Base-by-base conservation (phyloP, 805 yeast genomes). In the Metschnikowia rubicola region DNA sequence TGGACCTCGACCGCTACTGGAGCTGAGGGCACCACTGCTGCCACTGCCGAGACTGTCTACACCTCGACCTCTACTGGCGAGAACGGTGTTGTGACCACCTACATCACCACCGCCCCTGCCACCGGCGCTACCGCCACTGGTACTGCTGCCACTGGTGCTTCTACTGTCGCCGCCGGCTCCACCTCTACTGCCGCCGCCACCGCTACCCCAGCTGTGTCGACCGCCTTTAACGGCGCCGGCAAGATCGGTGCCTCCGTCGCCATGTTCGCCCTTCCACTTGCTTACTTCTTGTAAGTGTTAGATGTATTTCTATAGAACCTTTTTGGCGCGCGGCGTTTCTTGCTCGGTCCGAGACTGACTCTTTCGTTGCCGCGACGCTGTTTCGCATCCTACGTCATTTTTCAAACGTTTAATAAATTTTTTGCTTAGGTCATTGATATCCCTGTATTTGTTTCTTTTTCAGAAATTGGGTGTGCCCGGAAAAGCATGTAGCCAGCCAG, bases 181-280 rank as follows among this genome's bases (percentile, higher is more conserved):
- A 15, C 41, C n/a, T 26, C 41, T 30, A 35, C 15, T 29, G 29
- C 41, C 17, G 5, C 44, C 12, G 39, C 35, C 30, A 10, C 28
- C 13, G 13, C 34, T 30, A n/a, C 39, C 35, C 39, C 44, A 37
- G 47, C 44, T 37, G 48, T 48, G 38, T 39, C 51, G 47, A 43
- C 57, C 35, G 32, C 49, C 37, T 41, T 47, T 52, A 54, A 52
- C 47, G 26, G 26, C 7, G 52, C 54, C 45, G 64, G 57, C 32
- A 50, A 46, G 52, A 36, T 53, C 30, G 59, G 60, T 36, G 59
- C 62, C 30, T 64, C 71, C 19, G 48, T 60, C 51, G 71, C 70
- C 36, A 46, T 62, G 37, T 55, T 61, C 39, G 62, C 66, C 48
- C 50, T 67, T 41, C 67, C 73, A 46, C 62, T 65, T 49, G 73